Base-by-base conservation (phyloP, 2,329 filamentous ascomycete genomes). In the Clonostachys sp. region DNA sequence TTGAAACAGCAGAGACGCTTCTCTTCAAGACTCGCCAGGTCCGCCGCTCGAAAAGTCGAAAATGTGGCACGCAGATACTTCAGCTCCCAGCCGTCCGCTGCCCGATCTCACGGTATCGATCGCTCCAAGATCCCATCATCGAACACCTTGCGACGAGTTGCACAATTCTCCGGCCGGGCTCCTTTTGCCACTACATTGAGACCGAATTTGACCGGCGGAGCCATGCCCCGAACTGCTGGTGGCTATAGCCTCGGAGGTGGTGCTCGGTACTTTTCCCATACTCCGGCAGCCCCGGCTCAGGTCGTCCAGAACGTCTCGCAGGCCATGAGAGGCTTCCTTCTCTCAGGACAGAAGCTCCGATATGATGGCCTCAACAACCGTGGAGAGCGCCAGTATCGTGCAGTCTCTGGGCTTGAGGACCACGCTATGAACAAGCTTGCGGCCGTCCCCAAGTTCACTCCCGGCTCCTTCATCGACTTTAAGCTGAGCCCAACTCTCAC, bases 261-360 rank as follows among this genome's bases (percentile, higher is more conserved):
- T 55, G 88, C 84, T 20, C 81, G 92, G 55, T 92, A 92, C 72
- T 97, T 97, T 70, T 95, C 90, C 2, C 91, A 96, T 68, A 81
- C 84, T 1, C 90, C 92, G 2, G 86, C 89, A 10, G 82, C 86
- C 8, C 91, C 90, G 38, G 90, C 91, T 2, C 89, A 97, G 64
- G 90, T 97, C 42, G 81, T 97, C 45, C 87, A 94, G 65, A 96
- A 96, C 67, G 92, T 96, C n/a, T 95, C 90, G 12, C 85, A 91
- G 57, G 94, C 91, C 6, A 85, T 97, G 60, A 84, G 94, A 46
- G 91, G 91, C 12, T 96, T 99, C 68, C 86, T 89, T 70, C 77
- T 96, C n/a, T 91, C 88, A 0, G 94, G 94, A 0, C 84, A 95
- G 60, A 94, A 91, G 64, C 85, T 87, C 10, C 87, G 88, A 49